A percentile compares a stretch with the other conserved stretches of the same genome.
Evolutionary conservation across 805 yeast species (phyloP).

Genomic region (Saccharomycopsis capsularis): DNA sequence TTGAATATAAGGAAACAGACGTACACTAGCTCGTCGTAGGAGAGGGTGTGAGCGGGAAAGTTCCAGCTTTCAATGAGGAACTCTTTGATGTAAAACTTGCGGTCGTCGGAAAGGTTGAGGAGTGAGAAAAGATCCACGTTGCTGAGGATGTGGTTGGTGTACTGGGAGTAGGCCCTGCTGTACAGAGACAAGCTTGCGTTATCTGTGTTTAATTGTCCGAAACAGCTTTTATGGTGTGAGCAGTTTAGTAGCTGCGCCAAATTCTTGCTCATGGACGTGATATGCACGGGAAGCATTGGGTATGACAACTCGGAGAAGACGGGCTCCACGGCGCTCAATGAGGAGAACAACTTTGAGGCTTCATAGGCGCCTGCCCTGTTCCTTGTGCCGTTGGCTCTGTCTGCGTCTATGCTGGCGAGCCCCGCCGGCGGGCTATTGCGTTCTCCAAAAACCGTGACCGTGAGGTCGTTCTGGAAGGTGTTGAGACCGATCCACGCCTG

Average conservation of each 20-base stretch:
- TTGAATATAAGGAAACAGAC: conserved; percentile 51
- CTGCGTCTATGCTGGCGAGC: too few species aligned
- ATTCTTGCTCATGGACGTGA: conserved; percentile 8
- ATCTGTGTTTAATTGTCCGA: too few species aligned
- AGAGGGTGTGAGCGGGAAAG: conserved; percentile 60
- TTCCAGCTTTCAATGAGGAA: conserved; percentile 52
- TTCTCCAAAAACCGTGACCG: conserved; percentile 32
- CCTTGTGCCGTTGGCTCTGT: too few species aligned
- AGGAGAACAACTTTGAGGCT: neutral
- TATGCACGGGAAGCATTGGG: conserved; percentile 12
- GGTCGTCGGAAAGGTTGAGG: conserved; percentile 25
- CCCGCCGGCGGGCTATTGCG: conserved; percentile 27
- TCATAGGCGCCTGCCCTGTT: neutral
- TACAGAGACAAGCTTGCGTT: neutral
- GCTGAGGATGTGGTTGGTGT: conserved; percentile 22
- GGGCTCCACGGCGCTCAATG: conserved; percentile 6
- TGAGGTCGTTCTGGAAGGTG: conserved; percentile 21
- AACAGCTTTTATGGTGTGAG: too few species aligned
- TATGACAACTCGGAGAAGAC: neutral
- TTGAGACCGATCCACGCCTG: conserved; percentile 38
- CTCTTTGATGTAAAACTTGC: conserved; percentile 25
- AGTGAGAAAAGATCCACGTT: conserved; percentile 9
- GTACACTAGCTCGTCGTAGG: conserved; percentile 58
- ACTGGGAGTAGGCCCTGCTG: neutral
- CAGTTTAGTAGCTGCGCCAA: conserved; percentile 23